Base-by-base conservation (phyloP, 2,329 filamentous ascomycete genomes). In the Calonectria fujianensis region DNA sequence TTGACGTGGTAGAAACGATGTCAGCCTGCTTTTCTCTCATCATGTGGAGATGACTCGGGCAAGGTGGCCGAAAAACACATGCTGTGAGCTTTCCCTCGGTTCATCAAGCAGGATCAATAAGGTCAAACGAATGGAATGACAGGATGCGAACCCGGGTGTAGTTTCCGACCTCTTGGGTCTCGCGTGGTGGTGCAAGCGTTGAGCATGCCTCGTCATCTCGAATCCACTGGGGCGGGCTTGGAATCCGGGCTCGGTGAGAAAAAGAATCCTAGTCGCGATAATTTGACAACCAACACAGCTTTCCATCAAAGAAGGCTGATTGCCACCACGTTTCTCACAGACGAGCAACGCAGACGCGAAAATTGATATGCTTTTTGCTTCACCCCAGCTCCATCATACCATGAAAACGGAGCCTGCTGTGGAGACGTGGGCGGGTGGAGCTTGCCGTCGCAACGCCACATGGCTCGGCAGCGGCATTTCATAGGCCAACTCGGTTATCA, bases 401-500 rank as follows among this genome's bases (percentile, higher is more conserved):
- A 69, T 50, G 37, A n/a, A 65, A 39, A 59, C 52, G 66, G 66
- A 69, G 66, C 52, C 37, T 20, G 45, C 13, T 5, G 68, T 70
- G 68, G 68, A 64, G 24, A 45, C 18, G 24, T 32, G 24, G 50
- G 24, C 27, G 39, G 68, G 35, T 45, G 68, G 54, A 54, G 51
- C 39, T 31, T 16, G 66, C 52, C 66, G 39, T 32, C 39, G 50
- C 24, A 11, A 32, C 48, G 13, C 20, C 69, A 66, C 69, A 66
- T 71, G 59, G 69, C 31, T 18, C 24, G 24, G 29, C 14, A 14
- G 37, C 32, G 27, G 2, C 37, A 16, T 71, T 37, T 66, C 29
- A 71, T 71, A 71, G 69, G 69, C 29, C 29, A n/a, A 66, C 69
- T 71, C 69, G 69, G 59, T 57, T 66, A 50, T 41, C 11, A 32